Conservation (phyloP, 306 rosid genomes). For the Cicer judaicum region DNA sequence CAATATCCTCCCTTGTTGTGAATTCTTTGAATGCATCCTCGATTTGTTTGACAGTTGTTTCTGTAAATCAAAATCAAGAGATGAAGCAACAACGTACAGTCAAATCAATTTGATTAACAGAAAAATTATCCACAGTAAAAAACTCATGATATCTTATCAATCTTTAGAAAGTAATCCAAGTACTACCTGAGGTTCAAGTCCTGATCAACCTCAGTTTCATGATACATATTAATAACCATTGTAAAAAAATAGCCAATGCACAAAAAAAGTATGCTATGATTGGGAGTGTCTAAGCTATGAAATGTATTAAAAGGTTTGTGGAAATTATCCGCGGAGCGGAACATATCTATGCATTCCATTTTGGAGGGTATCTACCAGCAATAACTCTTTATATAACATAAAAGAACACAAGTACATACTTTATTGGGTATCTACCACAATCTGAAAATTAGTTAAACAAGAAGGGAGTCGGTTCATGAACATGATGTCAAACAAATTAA, state of each 20-base stretch:
- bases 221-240: conserved; percentile 18
- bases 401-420: neutral
- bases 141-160: conserved; percentile 1
- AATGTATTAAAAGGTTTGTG: neutral
- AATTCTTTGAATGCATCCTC: conserved; percentile 98
- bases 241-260: conserved; percentile 12
- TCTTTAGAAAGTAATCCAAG: conserved; percentile 23
- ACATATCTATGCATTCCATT: neutral
- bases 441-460: conserved; percentile 20
- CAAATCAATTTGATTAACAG: conserved; percentile 41
- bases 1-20: conserved; percentile 79
- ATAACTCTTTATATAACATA: conserved; percentile 10
- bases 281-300: conserved; percentile 31
- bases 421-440: conserved; percentile 29
- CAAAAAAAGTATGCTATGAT: neutral
- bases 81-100: conserved; percentile 20
- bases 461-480: conserved; percentile 12
- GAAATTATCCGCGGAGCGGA: neutral
- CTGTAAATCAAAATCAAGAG: conserved; percentile 49
- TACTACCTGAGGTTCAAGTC: conserved; percentile 6
- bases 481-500: conserved; percentile 3
- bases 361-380: neutral
- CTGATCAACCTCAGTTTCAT: conserved; percentile 27
- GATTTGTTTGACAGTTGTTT: conserved; percentile 87
- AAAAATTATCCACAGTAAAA: neutral